These are phyloP conservation scores for Nicotiana paniculata DNA, from an alignment of 257 asterid species.

Conservation along the genomic window DNA sequence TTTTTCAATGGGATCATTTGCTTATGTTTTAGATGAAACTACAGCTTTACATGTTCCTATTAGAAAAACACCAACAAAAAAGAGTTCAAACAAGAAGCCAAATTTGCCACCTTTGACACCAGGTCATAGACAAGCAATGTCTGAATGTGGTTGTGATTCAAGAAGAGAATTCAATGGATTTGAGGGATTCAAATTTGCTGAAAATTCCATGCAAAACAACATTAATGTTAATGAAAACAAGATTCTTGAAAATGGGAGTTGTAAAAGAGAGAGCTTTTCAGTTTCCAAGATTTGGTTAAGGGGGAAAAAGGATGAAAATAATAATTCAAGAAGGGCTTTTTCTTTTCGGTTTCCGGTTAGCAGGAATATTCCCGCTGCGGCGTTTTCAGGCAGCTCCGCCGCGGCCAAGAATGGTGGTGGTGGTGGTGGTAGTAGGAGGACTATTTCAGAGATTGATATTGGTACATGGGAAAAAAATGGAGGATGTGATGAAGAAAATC, in stretches of 20 bases:
- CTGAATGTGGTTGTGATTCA: slow-evolving; percentile 80
- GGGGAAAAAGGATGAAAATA: slow-evolving; percentile 35
- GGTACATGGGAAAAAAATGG: slow-evolving; percentile 46
- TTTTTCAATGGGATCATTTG: slow-evolving; percentile 94
- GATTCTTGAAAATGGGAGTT: slow-evolving; percentile 17
- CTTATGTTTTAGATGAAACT: slow-evolving; percentile 76
- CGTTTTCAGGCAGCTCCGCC: neutral
- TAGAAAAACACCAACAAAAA: slow-evolving; percentile 49
- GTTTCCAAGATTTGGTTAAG: slow-evolving; percentile 68
- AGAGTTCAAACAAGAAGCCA: slow-evolving; percentile 46
- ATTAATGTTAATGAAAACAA: slow-evolving; percentile 21
- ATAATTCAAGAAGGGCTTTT: slow-evolving; percentile 47
- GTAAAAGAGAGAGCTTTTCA: slow-evolving; percentile 65
- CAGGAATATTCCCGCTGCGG: slow-evolving; percentile 13
- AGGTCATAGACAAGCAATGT: slow-evolving; percentile 61
- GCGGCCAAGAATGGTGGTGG: slow-evolving; percentile 23
- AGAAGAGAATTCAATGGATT: slow-evolving; percentile 62
- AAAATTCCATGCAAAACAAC: neutral
- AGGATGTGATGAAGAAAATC: slow-evolving; percentile 44
- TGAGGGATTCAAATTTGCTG: slow-evolving; percentile 33
- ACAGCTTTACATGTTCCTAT: slow-evolving; percentile 71
- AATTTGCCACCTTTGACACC: slow-evolving; percentile 39
- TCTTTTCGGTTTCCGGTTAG: slow-evolving; percentile 58
- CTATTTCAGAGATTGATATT: slow-evolving; percentile 44
- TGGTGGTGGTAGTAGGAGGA: slow-evolving; percentile 24